These are phyloP conservation scores for Hebeloma cylindrosporum DNA, from an alignment of 768 basidiomycete genomes.

Conservation along the genomic window DNA sequence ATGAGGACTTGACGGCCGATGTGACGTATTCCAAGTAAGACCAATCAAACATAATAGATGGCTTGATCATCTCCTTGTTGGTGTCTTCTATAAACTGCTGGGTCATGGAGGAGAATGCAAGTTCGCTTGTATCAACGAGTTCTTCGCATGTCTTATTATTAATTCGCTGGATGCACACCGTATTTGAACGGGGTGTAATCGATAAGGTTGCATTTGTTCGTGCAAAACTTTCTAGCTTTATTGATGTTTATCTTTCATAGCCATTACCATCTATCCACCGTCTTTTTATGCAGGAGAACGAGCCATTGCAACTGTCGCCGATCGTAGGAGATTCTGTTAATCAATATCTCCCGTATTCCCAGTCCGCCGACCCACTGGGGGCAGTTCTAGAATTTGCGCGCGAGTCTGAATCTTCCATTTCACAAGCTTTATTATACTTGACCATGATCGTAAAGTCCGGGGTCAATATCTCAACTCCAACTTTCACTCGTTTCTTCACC, in stretches of 20 bases:
- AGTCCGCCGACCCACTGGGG: slow-evolving; percentile 51
- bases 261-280: slow-evolving; percentile 53
- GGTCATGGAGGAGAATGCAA: slow-evolving; percentile 45
- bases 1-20: slow-evolving; percentile 53
- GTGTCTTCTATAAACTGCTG: slow-evolving; percentile 58
- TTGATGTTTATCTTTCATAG: slow-evolving; percentile 32
- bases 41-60: slow-evolving; percentile 67
- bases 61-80: slow-evolving; percentile 34
- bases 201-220: slow-evolving; percentile 37
- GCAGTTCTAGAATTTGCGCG: slow-evolving; percentile 45
- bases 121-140: slow-evolving; percentile 50
- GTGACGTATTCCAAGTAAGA: slow-evolving; percentile 61
- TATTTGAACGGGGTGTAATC: slow-evolving; percentile 33
- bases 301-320: too few relatives aligned
- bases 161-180: slow-evolving; percentile 55
- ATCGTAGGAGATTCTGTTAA: slow-evolving; percentile 41
- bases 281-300: slow-evolving; percentile 56
- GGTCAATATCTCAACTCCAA: slow-evolving; percentile 55
- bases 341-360: slow-evolving; percentile 26
- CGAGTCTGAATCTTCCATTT: slow-evolving; percentile 42
- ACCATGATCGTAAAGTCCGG: slow-evolving; percentile 62
- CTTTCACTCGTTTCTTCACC: slow-evolving; percentile 48
- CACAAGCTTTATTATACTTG: slow-evolving; percentile 57
- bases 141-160: slow-evolving; percentile 64
- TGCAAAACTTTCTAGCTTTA: too few relatives aligned